phyloP scores from a whole-genome alignment of 768 basidiomycete species.

The Termitomyces eurrhizus region DNA sequence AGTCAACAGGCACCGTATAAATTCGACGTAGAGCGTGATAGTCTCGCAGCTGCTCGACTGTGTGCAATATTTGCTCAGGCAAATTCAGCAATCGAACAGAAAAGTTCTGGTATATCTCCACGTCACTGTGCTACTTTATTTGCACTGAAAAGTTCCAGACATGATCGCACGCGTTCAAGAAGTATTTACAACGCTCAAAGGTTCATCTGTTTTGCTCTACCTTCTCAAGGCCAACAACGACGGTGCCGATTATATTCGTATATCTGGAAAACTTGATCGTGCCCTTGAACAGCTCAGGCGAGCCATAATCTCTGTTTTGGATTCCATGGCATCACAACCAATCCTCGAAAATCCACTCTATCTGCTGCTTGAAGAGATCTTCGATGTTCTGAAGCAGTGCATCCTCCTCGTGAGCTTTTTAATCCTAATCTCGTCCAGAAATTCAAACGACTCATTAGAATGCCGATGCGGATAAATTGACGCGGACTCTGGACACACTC shows the following conservation, averaged over 20 bases:
- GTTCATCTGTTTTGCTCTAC: slow-evolving; percentile 12
- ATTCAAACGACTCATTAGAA: slow-evolving; percentile 17
- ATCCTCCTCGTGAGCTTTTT: slow-evolving; percentile 25
- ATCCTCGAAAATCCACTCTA: slow-evolving; percentile 12
- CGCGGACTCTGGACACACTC: slow-evolving; percentile 48
- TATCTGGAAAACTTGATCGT: slow-evolving; percentile 52
- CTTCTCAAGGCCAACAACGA: slow-evolving; percentile 11
- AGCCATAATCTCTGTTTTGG: slow-evolving; percentile 43
- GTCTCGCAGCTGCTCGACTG: slow-evolving; percentile 36
- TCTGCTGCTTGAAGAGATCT: slow-evolving; percentile 33
- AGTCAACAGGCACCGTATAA: neutral
- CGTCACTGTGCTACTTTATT: neutral
- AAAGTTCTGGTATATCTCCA: slow-evolving; percentile 11
- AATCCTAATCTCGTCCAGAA: slow-evolving; percentile 3
- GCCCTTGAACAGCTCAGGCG: slow-evolving; percentile 58
- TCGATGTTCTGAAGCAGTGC: slow-evolving; percentile 22
- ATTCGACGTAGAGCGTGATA: slow-evolving; percentile 12
- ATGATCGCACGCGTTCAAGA: slow-evolving; percentile 18
- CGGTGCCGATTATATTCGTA: slow-evolving; percentile 33
- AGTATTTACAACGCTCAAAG: slow-evolving; percentile 15
- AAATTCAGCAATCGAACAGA: slow-evolving; percentile 34
- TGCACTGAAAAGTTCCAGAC: slow-evolving; percentile 9
- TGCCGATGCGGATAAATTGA: slow-evolving; percentile 30
- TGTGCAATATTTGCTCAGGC: slow-evolving; percentile 42
- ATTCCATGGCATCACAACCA: slow-evolving; percentile 19